Conservation (phyloP, 1,284 basidiomycete species). For the Rhodofomes roseus region DNA sequence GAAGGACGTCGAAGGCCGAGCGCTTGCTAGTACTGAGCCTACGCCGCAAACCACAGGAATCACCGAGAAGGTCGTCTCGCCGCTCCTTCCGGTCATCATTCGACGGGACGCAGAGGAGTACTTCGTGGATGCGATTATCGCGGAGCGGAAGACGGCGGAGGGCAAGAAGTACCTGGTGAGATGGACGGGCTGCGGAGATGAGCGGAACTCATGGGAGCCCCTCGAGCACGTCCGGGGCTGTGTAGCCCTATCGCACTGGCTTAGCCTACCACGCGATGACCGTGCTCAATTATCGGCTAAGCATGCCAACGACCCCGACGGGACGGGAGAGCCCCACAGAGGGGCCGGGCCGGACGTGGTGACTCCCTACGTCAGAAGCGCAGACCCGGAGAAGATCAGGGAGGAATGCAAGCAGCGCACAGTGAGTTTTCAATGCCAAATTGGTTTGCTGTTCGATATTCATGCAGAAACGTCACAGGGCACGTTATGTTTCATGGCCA, state of each 20-base stretch:
- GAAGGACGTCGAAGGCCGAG: too few relatives aligned
- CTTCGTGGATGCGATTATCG: neutral
- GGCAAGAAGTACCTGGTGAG: neutral
- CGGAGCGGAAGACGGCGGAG: neutral
- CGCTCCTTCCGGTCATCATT: neutral
- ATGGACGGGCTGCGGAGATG: neutral
- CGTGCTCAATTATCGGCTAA: too few relatives aligned
- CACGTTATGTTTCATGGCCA: slow-evolving; percentile 13
- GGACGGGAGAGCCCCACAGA: too few relatives aligned
- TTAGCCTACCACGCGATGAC: too few relatives aligned
- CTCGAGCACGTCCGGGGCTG: too few relatives aligned
- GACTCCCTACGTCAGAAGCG: too few relatives aligned
- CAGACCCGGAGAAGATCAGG: neutral
- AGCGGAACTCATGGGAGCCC: too few relatives aligned
- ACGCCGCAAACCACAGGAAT: neutral
- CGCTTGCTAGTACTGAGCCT: too few relatives aligned
- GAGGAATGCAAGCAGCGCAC: slow-evolving; percentile 4
- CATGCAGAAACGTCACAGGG: neutral
- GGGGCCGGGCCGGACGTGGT: too few relatives aligned
- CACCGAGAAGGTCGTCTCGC: too few relatives aligned
- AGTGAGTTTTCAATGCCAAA: neutral
- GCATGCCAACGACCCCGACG: neutral
- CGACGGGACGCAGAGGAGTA: neutral
- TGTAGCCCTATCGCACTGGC: too few relatives aligned
- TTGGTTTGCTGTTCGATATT: neutral